Conservation (phyloP, 179 eudicot genomes). For the Patellifolia procumbens region DNA sequence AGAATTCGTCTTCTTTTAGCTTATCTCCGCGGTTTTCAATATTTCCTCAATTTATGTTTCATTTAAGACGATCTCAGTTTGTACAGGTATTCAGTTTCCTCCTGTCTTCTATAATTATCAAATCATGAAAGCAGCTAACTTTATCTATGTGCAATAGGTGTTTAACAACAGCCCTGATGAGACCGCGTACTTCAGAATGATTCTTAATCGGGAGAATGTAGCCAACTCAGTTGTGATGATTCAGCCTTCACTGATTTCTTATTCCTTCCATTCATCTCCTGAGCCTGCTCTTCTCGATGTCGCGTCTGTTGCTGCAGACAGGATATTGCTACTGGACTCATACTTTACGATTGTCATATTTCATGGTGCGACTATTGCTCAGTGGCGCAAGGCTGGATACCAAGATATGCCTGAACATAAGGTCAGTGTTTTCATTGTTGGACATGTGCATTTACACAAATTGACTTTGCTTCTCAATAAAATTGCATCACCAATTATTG, state of each 20-base stretch:
- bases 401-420: slow-evolving; percentile 82
- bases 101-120: neutral
- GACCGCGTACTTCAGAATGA: slow-evolving; percentile 95
- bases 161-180: slow-evolving; percentile 98
- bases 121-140: neutral
- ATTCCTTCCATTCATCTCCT: slow-evolving; percentile 76
- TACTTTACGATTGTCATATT: slow-evolving; percentile 86
- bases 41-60: slow-evolving; percentile 91
- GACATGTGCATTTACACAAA: neutral
- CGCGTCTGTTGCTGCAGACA: slow-evolving; percentile 77
- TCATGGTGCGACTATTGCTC: slow-evolving; percentile 87
- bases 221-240: slow-evolving; percentile 94
- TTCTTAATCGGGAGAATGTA: slow-evolving; percentile 87
- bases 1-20: slow-evolving; percentile 69
- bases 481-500: neutral
- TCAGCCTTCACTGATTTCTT: slow-evolving; percentile 89
- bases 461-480: neutral
- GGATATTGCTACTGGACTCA: slow-evolving; percentile 80
- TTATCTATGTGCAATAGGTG: slow-evolving; percentile 48
- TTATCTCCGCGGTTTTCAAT: slow-evolving; percentile 85
- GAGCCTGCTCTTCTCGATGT: slow-evolving; percentile 94
- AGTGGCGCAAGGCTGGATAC: slow-evolving; percentile 95
- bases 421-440: slow-evolving; percentile 41
- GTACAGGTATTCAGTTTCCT: slow-evolving; percentile 61
- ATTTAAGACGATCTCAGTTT: slow-evolving; percentile 90